Conservation (phyloP, 106 monocot genomes). For the Acanthochlamys bracteata region DNA sequence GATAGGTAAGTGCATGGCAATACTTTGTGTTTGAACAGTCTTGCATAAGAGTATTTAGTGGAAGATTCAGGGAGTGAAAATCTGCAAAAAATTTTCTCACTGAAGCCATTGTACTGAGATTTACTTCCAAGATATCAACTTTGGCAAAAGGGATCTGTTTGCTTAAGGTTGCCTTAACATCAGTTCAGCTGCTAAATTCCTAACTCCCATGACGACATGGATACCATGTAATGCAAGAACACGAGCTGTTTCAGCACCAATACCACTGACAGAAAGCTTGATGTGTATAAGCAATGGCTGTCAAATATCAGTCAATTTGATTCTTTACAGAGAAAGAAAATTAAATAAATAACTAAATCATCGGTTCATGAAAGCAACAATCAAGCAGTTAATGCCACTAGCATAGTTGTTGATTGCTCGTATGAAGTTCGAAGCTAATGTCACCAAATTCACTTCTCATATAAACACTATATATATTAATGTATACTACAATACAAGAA, state of each 20-base stretch:
- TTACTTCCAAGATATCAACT: conserved; percentile 5
- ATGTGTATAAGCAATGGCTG: too few relatives aligned
- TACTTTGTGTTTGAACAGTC: neutral
- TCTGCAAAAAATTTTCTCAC: conserved; percentile 1
- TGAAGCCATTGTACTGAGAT: conserved; percentile 6
- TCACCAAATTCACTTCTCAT: too few relatives aligned
- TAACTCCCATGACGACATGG: conserved; percentile 6
- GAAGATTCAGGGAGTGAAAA: conserved; percentile 4
- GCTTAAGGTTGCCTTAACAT: neutral
- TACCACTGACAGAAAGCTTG: too few relatives aligned
- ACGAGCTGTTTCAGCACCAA: conserved; percentile 13
- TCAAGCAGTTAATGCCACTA: too few relatives aligned
- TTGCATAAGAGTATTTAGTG: conserved; percentile 13
- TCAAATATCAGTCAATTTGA: too few relatives aligned
- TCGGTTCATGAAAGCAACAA: too few relatives aligned
- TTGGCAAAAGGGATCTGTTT: conserved; percentile 1
- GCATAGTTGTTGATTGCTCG: too few relatives aligned
- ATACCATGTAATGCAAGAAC: conserved; percentile 9
- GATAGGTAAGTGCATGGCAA: neutral
- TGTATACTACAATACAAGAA: too few relatives aligned
- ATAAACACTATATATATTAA: too few relatives aligned
- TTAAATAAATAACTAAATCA: too few relatives aligned
- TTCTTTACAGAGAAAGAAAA: too few relatives aligned
- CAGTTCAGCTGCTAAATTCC: conserved; percentile 1
- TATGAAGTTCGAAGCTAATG: too few relatives aligned